Evolutionary conservation across 352 stramenopile species (phyloP), one percentile per base, ranked within the genome.

Genomic region (Globisporangium radiosum): DNA sequence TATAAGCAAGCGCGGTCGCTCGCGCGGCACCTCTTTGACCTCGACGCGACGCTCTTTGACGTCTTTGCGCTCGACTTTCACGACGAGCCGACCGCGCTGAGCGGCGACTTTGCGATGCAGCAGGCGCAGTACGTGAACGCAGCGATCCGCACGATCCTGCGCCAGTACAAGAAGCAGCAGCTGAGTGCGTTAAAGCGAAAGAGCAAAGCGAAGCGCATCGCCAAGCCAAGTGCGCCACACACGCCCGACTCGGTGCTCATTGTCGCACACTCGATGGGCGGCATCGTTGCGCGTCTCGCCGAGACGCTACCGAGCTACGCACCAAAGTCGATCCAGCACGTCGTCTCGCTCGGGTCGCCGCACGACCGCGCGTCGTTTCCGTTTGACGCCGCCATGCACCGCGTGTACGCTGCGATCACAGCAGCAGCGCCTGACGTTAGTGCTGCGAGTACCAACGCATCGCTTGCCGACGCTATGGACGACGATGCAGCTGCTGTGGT

Each of bases 241-340:
- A 45, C 65, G 7, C 81, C 81, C 13, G 64, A 79, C 10, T 86
- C 76, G 38, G 76, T 96, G 43, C 57, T 94, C 38, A 71, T 96
- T 57, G 73, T 94, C 7, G 87, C 81, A 0, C 85, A 96, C 52
- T 94, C 85, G 9, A 96, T 94, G 87, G 87, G 87, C 25, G 87
- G 81, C 52, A 68, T 94, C 13, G 85, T 91, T 43, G 74, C 72
- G 37, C 79, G 80, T 0, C 68, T 75, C 9, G 87, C 87, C 0
- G 66, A 88, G 50, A 64, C 75, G 47, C 63, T 96, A 57, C 78
- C 78, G 37, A 93, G 88, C 71, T 82, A 92, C 70, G 81, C 84
- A 65, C 71, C 71, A 49, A 62, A 61, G 48, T 93, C 82, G 5
- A 93, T 94, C 53, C 73, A 81, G 55, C 83, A 91, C 47, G 81